phyloP scores from a whole-genome alignment of 345 rosid genomes.

The Eucalyptus sideroxylon region DNA sequence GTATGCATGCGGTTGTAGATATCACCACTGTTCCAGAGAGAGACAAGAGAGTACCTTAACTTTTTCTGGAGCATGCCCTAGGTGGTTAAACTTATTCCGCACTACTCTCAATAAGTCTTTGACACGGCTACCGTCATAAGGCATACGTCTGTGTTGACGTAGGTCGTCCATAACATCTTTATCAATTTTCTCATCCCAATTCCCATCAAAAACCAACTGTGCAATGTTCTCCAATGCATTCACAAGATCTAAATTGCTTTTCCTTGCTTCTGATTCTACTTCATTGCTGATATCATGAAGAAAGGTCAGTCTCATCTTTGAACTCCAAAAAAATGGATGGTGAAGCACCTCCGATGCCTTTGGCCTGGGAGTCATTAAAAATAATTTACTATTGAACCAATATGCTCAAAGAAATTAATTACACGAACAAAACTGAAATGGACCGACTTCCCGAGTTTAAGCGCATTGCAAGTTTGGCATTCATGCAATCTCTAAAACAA shows the following conservation, averaged over 20 bases:
- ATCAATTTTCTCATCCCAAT: conserved; percentile 91
- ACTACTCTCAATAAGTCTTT: conserved; percentile 76
- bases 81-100: conserved; percentile 74
- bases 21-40: no score
- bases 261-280: conserved; percentile 64
- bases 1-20: no score
- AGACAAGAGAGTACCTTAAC: conserved; percentile 46
- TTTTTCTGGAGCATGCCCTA: conserved; percentile 65
- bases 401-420: background rate
- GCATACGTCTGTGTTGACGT: conserved; percentile 36
- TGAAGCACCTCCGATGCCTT: background rate
- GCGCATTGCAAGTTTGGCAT: background rate
- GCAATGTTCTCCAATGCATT: conserved; percentile 54
- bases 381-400: no score
- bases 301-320: conserved; percentile 67
- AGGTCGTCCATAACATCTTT: conserved; percentile 46
- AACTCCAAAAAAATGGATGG: conserved; percentile 30
- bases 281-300: conserved; percentile 81
- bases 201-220: conserved; percentile 60
- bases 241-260: conserved; percentile 4
- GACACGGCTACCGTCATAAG: conserved; percentile 57
- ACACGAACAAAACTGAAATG: background rate
- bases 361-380: background rate
- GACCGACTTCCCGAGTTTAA: background rate
- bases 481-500: no score